These are phyloP conservation scores for Ephemerocybe angulata DNA, from an alignment of 768 basidiomycete species.

Conservation along the genomic window DNA sequence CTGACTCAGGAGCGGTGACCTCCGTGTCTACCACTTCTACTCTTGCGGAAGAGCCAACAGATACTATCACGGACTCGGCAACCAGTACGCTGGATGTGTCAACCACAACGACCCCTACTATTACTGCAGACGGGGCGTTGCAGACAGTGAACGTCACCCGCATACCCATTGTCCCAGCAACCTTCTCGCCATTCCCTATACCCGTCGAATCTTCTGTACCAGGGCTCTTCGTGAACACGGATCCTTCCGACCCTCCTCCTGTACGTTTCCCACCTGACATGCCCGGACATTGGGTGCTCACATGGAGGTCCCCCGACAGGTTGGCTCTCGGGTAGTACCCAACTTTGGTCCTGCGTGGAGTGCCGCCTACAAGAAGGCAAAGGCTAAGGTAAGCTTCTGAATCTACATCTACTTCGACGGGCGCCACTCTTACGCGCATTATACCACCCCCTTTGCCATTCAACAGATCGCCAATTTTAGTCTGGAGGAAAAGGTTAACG, in stretches of 20 bases:
- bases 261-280: not conserved
- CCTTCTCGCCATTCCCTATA: slow-evolving; percentile 60
- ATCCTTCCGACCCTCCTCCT: slow-evolving; percentile 5
- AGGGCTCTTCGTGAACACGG: slow-evolving; percentile 11
- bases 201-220: slow-evolving; percentile 47
- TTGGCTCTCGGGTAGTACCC: slow-evolving; percentile 36
- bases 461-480: slow-evolving; percentile 45
- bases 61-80: not conserved
- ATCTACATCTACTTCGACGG: not conserved
- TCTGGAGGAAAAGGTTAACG: slow-evolving; percentile 60
- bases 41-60: not conserved
- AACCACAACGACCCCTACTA: not conserved
- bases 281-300: not conserved
- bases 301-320: slow-evolving; percentile 31
- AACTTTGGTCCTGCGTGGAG: slow-evolving; percentile 57
- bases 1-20: too few relatives aligned
- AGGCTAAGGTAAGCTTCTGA: slow-evolving; percentile 40
- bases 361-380: slow-evolving; percentile 55
- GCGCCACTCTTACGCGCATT: slow-evolving; percentile 1
- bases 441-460: slow-evolving; percentile 12
- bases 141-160: slow-evolving; percentile 8
- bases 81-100: not conserved
- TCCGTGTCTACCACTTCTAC: not conserved
- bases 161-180: slow-evolving; percentile 13
- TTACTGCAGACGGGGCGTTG: slow-evolving; percentile 1